phyloP scores from a whole-genome alignment of 1,139 yeast species.

The Pneumocystis canis region DNA sequence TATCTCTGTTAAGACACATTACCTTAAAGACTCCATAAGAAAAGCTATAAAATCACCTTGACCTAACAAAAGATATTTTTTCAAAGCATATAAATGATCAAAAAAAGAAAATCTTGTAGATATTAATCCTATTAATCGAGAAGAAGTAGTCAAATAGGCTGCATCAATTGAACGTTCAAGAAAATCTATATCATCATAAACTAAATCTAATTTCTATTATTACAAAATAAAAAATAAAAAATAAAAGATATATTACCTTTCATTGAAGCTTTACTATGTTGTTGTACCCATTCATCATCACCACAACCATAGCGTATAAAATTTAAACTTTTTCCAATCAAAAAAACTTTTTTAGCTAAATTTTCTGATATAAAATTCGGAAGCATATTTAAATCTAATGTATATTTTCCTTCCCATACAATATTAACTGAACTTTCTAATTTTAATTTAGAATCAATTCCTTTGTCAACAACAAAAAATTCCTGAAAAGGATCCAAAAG shows the following conservation, averaged over 20 bases:
- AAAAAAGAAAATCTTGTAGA: slow-evolving; percentile 37
- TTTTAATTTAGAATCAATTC: slow-evolving; percentile 8
- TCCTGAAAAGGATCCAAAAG: slow-evolving; percentile 43
- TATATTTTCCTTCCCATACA: slow-evolving; percentile 24
- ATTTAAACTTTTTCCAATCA: slow-evolving; percentile 64
- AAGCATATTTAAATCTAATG: slow-evolving; percentile 28
- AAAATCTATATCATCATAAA: slow-evolving; percentile 22
- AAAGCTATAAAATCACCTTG: slow-evolving; percentile 65
- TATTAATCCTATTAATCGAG: slow-evolving; percentile 38
- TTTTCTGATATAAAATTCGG: slow-evolving; percentile 44
- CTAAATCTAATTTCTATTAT: neutral
- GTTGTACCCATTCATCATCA: slow-evolving; percentile 45
- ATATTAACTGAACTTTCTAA: slow-evolving; percentile 12
- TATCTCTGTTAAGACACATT: slow-evolving; percentile 10
- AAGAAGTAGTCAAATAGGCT: slow-evolving; percentile 45
- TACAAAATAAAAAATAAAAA: neutral
- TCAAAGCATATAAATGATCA: slow-evolving; percentile 47
- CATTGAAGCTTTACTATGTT: slow-evolving; percentile 24
- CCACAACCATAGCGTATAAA: slow-evolving; percentile 53
- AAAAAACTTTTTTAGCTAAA: slow-evolving; percentile 44
- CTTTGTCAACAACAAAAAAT: slow-evolving; percentile 42
- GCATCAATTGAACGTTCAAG: slow-evolving; percentile 33
- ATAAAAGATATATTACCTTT: slow-evolving; percentile 3
- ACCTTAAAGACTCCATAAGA: slow-evolving; percentile 43
- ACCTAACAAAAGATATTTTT: slow-evolving; percentile 53